Percentiles rank a stretch among this genome's conserved stretches.
phyloP scores from a whole-genome alignment of 495 filamentous ascomycete species.

The Ascobolus immersus region DNA sequence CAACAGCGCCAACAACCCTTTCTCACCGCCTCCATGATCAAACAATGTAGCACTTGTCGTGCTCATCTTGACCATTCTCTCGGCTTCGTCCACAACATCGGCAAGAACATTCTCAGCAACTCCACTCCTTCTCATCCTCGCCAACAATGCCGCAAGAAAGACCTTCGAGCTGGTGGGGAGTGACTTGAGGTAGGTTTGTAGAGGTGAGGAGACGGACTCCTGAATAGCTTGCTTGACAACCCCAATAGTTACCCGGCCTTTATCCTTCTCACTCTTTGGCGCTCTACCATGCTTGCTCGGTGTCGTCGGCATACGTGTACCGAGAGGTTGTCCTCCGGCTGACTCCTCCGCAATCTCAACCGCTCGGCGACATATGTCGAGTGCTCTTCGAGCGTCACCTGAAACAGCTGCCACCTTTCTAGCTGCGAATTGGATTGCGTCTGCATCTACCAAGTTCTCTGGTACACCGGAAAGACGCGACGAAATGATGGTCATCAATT shows the following conservation, averaged over 20 bases:
- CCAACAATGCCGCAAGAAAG: slow-evolving; percentile 56
- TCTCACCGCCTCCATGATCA: slow-evolving; percentile 5
- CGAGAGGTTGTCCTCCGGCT: slow-evolving; percentile 9
- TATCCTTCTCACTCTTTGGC: slow-evolving; percentile 13
- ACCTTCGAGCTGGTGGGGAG: slow-evolving; percentile 63
- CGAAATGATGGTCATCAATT: slow-evolving; percentile 92
- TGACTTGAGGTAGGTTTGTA: slow-evolving; percentile 63
- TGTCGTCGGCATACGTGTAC: slow-evolving; percentile 3
- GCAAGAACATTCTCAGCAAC: slow-evolving; percentile 64
- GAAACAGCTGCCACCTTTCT: slow-evolving; percentile 91
- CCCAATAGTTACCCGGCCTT: slow-evolving; percentile 56
- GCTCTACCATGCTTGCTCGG: slow-evolving; percentile 8
- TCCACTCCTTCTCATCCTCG: slow-evolving; percentile 55
- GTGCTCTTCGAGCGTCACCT: slow-evolving; percentile 71
- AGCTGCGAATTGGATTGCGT: slow-evolving; percentile 88
- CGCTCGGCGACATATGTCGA: slow-evolving; percentile 87
- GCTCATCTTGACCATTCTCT: slow-evolving; percentile 36
- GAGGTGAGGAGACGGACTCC: slow-evolving; percentile 74
- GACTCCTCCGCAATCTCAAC: slow-evolving; percentile 85
- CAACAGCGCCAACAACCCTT: slow-evolving; percentile 16
- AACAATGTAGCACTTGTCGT: slow-evolving; percentile 7
- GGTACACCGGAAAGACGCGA: slow-evolving; percentile 67
- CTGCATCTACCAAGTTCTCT: slow-evolving; percentile 69
- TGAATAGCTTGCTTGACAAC: slow-evolving; percentile 83
- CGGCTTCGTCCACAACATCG: slow-evolving; percentile 80